These are phyloP conservation scores for Cystofilobasidium ferigula DNA, from an alignment of 768 basidiomycete genomes.

Conservation along the genomic window DNA sequence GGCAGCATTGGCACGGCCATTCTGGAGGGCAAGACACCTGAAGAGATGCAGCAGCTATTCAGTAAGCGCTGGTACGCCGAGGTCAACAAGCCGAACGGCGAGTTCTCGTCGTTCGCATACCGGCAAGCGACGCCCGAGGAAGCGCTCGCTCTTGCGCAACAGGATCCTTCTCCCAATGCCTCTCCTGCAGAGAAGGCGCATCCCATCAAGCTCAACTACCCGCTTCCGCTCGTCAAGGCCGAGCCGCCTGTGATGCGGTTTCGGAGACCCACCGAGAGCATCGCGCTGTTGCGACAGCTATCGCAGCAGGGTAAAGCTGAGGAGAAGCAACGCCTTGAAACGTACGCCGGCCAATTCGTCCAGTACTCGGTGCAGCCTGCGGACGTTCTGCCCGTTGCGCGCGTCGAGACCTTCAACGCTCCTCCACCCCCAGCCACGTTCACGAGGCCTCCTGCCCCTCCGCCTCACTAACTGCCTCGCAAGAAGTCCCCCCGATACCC, in stretches of 20 bases:
- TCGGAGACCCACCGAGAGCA: neutral
- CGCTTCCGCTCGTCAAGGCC: neutral
- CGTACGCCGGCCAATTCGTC: too few relatives aligned
- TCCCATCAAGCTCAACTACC: neutral
- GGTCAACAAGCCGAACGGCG: neutral
- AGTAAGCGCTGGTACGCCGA: constrained; percentile 10
- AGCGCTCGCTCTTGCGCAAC: neutral
- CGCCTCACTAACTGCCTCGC: too few relatives aligned
- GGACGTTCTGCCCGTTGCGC: too few relatives aligned
- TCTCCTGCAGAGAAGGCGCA: too few relatives aligned
- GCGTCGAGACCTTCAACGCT: too few relatives aligned
- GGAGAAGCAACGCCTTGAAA: neutral
- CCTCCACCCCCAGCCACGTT: too few relatives aligned
- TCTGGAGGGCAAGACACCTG: neutral
- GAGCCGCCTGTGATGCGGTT: neutral
- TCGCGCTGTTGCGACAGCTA: neutral
- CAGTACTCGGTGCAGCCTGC: too few relatives aligned
- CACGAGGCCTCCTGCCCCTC: too few relatives aligned
- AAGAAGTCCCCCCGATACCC: too few relatives aligned
- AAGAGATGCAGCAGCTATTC: constrained; percentile 20
- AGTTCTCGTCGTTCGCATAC: neutral
- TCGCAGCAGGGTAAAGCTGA: neutral
- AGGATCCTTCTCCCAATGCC: too few relatives aligned
- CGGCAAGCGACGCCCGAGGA: neutral
- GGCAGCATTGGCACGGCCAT: too few relatives aligned